These are phyloP conservation scores for Phaeosphaeria sp. DNA, from an alignment of 2,329 filamentous ascomycete genomes.

Conservation along the genomic window DNA sequence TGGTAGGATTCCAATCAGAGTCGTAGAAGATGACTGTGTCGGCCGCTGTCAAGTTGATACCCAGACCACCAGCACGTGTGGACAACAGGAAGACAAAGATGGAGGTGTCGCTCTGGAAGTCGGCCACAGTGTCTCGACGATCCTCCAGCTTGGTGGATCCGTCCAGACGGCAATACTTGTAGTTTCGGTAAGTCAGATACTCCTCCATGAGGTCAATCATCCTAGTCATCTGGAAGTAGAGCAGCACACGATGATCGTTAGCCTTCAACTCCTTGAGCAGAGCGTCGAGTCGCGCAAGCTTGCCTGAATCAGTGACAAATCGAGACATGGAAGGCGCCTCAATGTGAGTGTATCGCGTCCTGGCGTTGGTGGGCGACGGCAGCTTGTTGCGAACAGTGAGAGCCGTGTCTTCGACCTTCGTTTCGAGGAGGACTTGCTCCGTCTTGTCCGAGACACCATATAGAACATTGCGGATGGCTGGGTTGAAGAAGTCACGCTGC, in stretches of 20 bases:
- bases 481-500: constrained; percentile 79
- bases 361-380: constrained; percentile 79
- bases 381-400: constrained; percentile 72
- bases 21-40: constrained; percentile 99
- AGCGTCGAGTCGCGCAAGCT: constrained; percentile 88
- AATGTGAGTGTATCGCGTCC: constrained; percentile 87
- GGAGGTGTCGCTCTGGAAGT: constrained; percentile 92
- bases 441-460: constrained; percentile 69
- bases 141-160: constrained; percentile 98
- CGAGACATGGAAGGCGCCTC: constrained; percentile 94
- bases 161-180: constrained; percentile 96
- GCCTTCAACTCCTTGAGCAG: constrained; percentile 90
- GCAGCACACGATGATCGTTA: constrained; percentile 86
- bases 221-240: constrained; percentile 99
- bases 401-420: constrained; percentile 70
- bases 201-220: constrained; percentile 99
- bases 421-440: constrained; percentile 76
- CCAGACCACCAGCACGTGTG: constrained; percentile 94
- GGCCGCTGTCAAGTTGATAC: constrained; percentile 95
- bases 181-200: constrained; percentile 97
- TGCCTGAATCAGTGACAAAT: constrained; percentile 97
- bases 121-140: constrained; percentile 91
- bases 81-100: constrained; percentile 98
- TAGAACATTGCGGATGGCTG: constrained; percentile 73
- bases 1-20: constrained; percentile 98